A percentile compares a stretch with the other conserved stretches of the same genome.
phyloP scores from a whole-genome alignment of 805 yeast species.

The Yamadazyma ubonensis region DNA sequence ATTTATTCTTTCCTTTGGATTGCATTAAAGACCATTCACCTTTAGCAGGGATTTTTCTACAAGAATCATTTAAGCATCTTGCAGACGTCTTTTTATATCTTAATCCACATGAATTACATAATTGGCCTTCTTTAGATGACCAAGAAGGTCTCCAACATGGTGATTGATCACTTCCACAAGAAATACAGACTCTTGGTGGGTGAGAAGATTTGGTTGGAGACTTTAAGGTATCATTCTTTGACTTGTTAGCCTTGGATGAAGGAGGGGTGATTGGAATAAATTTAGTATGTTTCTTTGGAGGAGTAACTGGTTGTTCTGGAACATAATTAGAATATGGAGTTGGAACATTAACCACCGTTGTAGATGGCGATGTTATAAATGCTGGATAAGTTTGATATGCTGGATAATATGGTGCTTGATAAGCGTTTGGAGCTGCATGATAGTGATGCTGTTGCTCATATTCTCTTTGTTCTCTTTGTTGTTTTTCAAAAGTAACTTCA shows the following conservation, averaged over 20 bases:
- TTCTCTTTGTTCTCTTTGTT: slow-evolving; percentile 5
- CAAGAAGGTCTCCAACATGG: slow-evolving; percentile 99
- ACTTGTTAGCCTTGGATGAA: slow-evolving; percentile 25
- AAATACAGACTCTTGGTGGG: slow-evolving; percentile 66
- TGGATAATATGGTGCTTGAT: slow-evolving; percentile 9
- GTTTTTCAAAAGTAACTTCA: slow-evolving; percentile 1
- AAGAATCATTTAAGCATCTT: slow-evolving; percentile 70
- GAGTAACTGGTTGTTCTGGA: slow-evolving; percentile 17
- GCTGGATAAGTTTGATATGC: slow-evolving; percentile 13
- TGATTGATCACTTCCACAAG: slow-evolving; percentile 86
- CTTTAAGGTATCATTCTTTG: slow-evolving; percentile 31
- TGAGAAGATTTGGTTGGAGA: slow-evolving; percentile 30
- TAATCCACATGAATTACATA: slow-evolving; percentile 94
- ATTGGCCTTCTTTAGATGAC: slow-evolving; percentile 88
- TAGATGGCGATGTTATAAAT: slow-evolving; percentile 14
- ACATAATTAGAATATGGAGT: slow-evolving; percentile 11
- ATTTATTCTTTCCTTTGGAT: slow-evolving; percentile 52
- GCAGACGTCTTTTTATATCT: slow-evolving; percentile 93
- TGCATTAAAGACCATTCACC: slow-evolving; percentile 93
- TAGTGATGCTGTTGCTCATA: slow-evolving; percentile 5
- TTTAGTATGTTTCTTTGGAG: slow-evolving; percentile 22
- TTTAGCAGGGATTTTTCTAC: slow-evolving; percentile 92
- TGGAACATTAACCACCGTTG: slow-evolving; percentile 11
- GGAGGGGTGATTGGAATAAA: slow-evolving; percentile 46
- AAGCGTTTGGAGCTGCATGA: not conserved